Evolutionary conservation across 2,329 filamentous ascomycete species (phyloP), one percentile per base, ranked within the genome.

Genomic region (Colletotrichum spaethianum): DNA sequence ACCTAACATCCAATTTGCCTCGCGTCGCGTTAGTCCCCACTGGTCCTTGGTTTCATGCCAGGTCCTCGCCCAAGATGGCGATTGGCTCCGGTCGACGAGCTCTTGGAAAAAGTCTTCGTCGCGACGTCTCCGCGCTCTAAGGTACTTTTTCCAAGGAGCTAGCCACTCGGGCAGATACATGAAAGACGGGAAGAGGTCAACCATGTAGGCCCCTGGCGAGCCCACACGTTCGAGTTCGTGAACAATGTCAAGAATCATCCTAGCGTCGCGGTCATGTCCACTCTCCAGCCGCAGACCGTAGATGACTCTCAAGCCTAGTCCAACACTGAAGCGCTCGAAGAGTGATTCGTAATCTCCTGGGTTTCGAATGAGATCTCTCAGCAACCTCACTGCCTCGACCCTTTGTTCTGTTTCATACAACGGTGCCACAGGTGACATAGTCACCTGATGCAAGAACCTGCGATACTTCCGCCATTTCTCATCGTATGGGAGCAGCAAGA

Each of bases 271-370:
- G 40, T 83, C 82, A 2, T 80, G 75, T 1, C 79, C 82, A 2
- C 79, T 82, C 28, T 77, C 75, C 18, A 84, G 76, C 0, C 74
- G 72, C 56, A 80, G 80, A 2, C 82, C 83, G 69, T 82, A 85
- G 3, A 77, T 80, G 31, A 85, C 74, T 4, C 84, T 80, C 20
- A 84, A 78, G 12, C 84, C 83, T 1, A 86, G 73, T 3, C 83
- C 81, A 1, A 82, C 78, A 9, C 83, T 79, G 70, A 84, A 85
- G 9, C 83, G 76, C 63, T 84, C 81, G 57, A 85, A 80, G 50
- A 79, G 79, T 16, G 74, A 77, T 36, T 83, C 80, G 70, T 84
- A 85, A 56, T 80, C 74, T 28, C 61, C 63, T 3, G 82, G 82
- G 1, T 76, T 67, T 6, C 67, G 63, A n/a, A 83, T 53, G 18